A percentile compares a stretch with the other conserved stretches of the same genome.
These are phyloP conservation scores for Cetraspora pellucida DNA, from an alignment of 192 early-diverging fungal genomes.

Conservation along the genomic window DNA sequence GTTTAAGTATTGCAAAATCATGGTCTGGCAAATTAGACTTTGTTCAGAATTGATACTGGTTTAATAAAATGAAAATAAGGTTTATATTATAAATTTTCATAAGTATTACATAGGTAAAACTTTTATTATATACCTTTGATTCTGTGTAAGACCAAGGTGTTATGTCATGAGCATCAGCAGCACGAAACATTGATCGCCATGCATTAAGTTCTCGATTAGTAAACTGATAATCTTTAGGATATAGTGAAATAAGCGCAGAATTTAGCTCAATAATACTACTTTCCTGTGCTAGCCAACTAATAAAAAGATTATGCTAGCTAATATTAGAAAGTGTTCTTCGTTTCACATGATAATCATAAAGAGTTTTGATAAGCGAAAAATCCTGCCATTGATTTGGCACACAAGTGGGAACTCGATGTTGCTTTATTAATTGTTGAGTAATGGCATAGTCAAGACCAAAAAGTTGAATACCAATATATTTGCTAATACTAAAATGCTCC, in stretches of 20 bases:
- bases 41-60: conserved; percentile 8
- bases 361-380: too few relatives aligned
- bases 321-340: neutral
- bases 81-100: neutral
- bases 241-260: neutral
- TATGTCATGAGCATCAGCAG: neutral
- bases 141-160: neutral
- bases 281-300: neutral
- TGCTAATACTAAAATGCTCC: neutral
- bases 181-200: neutral
- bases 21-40: neutral
- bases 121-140: neutral
- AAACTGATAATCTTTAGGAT: neutral
- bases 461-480: neutral
- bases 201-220: neutral
- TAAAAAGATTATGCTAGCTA: neutral
- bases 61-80: neutral
- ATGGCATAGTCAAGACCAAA: neutral
- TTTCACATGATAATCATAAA: neutral
- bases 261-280: neutral
- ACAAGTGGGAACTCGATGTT: neutral
- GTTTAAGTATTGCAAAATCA: neutral
- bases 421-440: too few relatives aligned
- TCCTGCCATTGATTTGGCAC: too few relatives aligned
- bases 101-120: neutral